phyloP scores from a whole-genome alignment of 306 rosid genomes.

The Albizia julibrissin region DNA sequence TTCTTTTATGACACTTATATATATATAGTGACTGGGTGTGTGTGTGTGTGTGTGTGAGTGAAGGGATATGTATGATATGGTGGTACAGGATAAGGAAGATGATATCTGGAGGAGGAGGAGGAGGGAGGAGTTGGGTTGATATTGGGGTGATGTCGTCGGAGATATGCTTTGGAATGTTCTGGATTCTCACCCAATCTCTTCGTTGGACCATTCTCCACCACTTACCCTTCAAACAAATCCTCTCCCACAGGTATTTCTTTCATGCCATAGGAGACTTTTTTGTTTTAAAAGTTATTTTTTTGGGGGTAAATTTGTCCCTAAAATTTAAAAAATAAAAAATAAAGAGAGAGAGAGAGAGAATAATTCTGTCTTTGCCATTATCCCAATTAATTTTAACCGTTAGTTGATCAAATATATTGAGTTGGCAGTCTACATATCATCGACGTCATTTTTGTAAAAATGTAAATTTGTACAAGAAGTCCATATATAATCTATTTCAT shows the following conservation, averaged over 20 bases:
- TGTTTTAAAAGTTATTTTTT: too few species aligned
- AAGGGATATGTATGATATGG: slow-evolving; percentile 45
- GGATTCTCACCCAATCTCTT: slow-evolving; percentile 65
- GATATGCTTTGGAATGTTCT: slow-evolving; percentile 49
- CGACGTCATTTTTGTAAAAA: too few species aligned
- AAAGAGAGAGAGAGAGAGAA: too few species aligned
- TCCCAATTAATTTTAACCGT: too few species aligned
- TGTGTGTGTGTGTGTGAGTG: not conserved
- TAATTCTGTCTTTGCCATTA: too few species aligned
- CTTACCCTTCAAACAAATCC: slow-evolving; percentile 47
- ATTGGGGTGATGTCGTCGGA: slow-evolving; percentile 45
- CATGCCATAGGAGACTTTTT: too few species aligned
- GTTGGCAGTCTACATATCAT: too few species aligned
- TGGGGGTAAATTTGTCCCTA: too few species aligned
- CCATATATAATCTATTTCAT: too few species aligned
- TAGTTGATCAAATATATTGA: too few species aligned
- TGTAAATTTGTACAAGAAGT: too few species aligned
- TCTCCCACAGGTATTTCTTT: slow-evolving; percentile 42
- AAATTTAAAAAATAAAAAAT: too few species aligned
- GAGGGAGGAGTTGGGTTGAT: slow-evolving; percentile 41
- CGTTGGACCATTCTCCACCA: slow-evolving; percentile 45
- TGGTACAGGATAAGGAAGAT: slow-evolving; percentile 45
- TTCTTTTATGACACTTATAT: not conserved
- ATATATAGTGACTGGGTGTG: not conserved
- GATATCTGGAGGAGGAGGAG: not conserved